Base-by-base conservation (phyloP, 2,329 filamentous ascomycete species). In the Neofusicoccum parvum region DNA sequence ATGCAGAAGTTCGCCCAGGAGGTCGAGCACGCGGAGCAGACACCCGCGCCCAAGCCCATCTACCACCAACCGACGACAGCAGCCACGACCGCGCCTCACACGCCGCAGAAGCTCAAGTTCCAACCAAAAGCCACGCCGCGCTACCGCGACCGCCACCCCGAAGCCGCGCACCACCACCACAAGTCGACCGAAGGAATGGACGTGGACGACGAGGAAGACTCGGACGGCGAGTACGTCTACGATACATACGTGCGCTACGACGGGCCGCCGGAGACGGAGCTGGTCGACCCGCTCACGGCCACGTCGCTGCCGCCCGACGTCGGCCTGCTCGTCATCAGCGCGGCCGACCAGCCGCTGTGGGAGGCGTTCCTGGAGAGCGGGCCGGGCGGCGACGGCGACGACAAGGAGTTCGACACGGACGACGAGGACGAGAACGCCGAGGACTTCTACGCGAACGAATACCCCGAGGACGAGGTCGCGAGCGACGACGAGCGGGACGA, bases 391-490 rank as follows among this genome's bases (percentile, higher is more conserved):
- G 81, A 77, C 37, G 71, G 82, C n/a, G 17, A 5, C 27, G 65
- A 56, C 45, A 41, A 37, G n/a, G 65, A 83, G 51, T 86, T 83
- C 77, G 82, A 87, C 68, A 86, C 82, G 39, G 87, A 88, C 66
- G 86, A 88, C 67, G 86, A 86, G 32, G 86, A 89, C 69, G 86
- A 86, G 43, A 89, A 89, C 72, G 85, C 91, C 41, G 91, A 94
- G 74, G 90, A 92, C 71, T 88, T 92, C 76, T 92, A 93, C 73
- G 87, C 88, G 3, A 89, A 90, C 63, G 91, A 94, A 74, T 94
- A 94, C 70, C 91, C 91, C 0, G 91, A 94, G 68, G 90, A 94
- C 63, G 91, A 94, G 74, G 84, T 92, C 14, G 88, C 87, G 50
- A 89, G 87, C 15, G 90, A 92, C 70, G 88, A 90, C 69, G 88